These are phyloP conservation scores for Schoenoplectus tabernaemontani DNA, from an alignment of 202 grass and related monocot species.

Conservation along the genomic window DNA sequence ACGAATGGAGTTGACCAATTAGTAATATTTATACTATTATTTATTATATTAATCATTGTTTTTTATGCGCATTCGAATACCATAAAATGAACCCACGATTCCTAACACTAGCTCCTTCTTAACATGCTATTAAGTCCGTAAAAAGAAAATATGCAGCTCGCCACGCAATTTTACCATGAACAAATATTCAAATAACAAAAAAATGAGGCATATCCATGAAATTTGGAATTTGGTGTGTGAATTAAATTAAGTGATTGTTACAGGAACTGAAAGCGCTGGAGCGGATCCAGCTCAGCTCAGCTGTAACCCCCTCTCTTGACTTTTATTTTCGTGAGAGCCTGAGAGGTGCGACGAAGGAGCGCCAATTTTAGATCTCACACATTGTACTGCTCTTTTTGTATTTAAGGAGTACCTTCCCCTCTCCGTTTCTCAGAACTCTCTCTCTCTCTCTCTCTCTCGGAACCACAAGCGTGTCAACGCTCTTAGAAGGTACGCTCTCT, in stretches of 20 bases:
- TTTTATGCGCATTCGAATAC: neutral
- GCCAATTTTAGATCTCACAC: conserved; percentile 16
- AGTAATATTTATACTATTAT: neutral
- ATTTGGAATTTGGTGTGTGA: neutral
- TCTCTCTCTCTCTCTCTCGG: neutral
- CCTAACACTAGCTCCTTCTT: no score
- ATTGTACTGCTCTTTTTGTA: conserved; percentile 3
- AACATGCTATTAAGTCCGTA: no score
- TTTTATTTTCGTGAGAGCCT: conserved; percentile 17
- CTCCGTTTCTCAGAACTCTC: conserved; percentile 7
- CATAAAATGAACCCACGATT: no score
- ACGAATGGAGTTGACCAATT: neutral
- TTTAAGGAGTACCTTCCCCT: conserved; percentile 20
- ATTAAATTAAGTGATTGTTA: neutral
- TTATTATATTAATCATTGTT: neutral
- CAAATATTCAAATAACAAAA: neutral
- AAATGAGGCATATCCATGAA: neutral
- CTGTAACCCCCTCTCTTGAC: conserved; percentile 1
- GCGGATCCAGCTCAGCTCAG: conserved; percentile 15
- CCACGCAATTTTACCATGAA: neutral
- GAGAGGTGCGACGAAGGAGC: conserved; percentile 13
- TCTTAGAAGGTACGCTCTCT: conserved; percentile 15
- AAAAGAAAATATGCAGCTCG: neutral
- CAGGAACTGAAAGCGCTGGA: conserved; percentile 10
- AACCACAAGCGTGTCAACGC: conserved; percentile 15